Percentiles rank a stretch among this genome's conserved stretches.
Conservation (phyloP, 768 basidiomycete species). For the Grammothele lineata region DNA sequence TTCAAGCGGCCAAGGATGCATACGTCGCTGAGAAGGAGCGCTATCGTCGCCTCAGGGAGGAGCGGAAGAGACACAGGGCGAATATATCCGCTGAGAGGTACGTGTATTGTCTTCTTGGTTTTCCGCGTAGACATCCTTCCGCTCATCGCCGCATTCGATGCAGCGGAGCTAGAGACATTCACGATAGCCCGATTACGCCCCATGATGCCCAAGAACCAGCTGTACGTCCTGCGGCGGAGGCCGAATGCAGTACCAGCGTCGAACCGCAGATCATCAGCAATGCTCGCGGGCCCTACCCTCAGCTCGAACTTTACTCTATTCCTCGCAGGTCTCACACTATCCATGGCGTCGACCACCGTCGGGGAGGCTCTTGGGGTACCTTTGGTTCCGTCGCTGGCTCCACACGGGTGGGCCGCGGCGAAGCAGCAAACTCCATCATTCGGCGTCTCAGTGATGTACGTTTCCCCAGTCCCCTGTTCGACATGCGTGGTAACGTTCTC, state of each 20-base stretch:
- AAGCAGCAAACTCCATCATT: conserved; percentile 39
- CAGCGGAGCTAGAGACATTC: conserved; percentile 9
- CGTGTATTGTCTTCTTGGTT: conserved; percentile 2
- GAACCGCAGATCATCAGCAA: conserved; percentile 58
- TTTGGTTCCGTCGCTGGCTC: conserved; percentile 28
- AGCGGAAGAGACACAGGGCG: conserved; percentile 25
- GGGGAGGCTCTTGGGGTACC: conserved; percentile 33
- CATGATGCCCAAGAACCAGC: conserved; percentile 1
- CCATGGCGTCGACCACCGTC: conserved; percentile 18
- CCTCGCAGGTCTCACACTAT: conserved; percentile 44
- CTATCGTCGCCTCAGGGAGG: conserved; percentile 57
- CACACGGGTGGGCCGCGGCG: conserved; percentile 10
- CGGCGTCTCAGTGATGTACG: conserved; percentile 62
- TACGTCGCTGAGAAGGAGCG: conserved; percentile 71
- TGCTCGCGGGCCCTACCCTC: conserved; percentile 55
- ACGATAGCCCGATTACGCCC: conserved; percentile 7
- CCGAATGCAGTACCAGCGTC: conserved; percentile 1
- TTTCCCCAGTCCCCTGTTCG: conserved; percentile 20
- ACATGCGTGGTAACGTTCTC: no score
- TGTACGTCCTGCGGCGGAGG: neutral
- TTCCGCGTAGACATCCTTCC: no score
- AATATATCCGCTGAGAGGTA: conserved; percentile 19
- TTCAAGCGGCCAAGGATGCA: conserved; percentile 60
- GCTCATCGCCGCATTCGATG: no score
- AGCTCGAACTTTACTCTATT: conserved; percentile 60